Conservation (phyloP, 2,329 filamentous ascomycete species). For the Raffaelea arxii region DNA sequence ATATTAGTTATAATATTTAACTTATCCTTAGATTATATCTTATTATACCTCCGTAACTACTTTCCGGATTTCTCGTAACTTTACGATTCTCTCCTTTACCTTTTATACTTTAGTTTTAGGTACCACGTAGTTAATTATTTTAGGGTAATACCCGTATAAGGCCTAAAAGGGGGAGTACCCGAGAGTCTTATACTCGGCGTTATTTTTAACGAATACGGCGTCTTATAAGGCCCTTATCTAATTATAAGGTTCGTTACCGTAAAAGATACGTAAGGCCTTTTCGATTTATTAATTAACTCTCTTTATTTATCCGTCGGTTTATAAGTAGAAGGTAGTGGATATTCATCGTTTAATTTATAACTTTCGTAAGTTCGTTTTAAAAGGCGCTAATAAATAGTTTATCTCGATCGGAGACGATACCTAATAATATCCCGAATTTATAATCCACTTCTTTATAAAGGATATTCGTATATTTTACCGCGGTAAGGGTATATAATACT, state of each 20-base stretch:
- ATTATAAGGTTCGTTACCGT: too few species aligned
- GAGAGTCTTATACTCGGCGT: too few species aligned
- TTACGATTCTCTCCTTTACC: background rate
- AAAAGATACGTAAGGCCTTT: too few species aligned
- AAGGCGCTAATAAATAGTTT: background rate
- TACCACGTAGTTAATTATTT: background rate
- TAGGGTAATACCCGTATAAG: too few species aligned
- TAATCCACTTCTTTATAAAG: background rate
- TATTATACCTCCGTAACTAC: background rate
- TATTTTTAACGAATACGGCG: background rate
- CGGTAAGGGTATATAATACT: background rate
- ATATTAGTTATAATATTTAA: background rate
- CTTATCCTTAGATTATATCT: too few species aligned
- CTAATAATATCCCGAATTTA: too few species aligned
- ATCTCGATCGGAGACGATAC: too few species aligned
- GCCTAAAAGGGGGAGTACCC: too few species aligned
- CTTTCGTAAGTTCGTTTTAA: background rate
- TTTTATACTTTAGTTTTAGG: background rate
- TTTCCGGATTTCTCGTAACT: background rate
- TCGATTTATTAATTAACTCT: background rate
- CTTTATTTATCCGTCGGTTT: background rate
- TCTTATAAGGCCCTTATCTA: background rate
- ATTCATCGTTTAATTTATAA: background rate
- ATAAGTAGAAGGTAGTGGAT: background rate
- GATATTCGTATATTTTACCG: background rate